phyloP scores from a whole-genome alignment of 306 rosid genomes.

The Gynostemma pentaphyllum region DNA sequence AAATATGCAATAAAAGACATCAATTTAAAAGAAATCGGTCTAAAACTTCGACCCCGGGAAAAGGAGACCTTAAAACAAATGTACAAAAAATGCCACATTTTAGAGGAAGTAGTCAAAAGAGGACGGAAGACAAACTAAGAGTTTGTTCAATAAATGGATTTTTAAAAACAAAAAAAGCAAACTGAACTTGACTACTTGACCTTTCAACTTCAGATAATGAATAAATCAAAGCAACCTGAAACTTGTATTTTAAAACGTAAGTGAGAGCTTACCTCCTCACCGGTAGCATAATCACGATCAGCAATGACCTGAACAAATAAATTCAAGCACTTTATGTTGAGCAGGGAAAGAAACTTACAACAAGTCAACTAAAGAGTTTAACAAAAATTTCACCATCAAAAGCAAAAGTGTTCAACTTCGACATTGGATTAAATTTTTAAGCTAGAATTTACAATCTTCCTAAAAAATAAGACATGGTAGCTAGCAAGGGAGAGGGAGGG shows the following conservation, averaged over 20 bases:
- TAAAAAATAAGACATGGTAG: neutral
- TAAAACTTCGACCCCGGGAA: neutral
- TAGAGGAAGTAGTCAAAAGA: neutral
- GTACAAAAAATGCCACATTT: neutral
- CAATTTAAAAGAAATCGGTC: neutral
- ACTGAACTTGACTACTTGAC: neutral
- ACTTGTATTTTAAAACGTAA: neutral
- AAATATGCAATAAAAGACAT: neutral
- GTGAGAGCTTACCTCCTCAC: conserved; percentile 50
- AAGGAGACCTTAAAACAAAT: neutral
- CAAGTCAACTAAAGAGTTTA: neutral
- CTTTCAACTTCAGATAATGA: neutral
- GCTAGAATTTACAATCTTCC: neutral
- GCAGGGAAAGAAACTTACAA: neutral
- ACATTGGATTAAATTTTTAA: neutral
- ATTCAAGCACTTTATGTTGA: conserved; percentile 5
- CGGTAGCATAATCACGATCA: conserved; percentile 52
- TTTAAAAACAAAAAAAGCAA: neutral
- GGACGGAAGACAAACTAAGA: neutral
- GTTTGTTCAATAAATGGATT: neutral
- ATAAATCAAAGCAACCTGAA: neutral
- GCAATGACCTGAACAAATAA: conserved; percentile 44
- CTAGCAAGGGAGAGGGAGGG: neutral
- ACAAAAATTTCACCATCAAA: neutral
- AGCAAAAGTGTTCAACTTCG: neutral